phyloP scores from a whole-genome alignment of 257 asterid genomes.

The Henckelia pumila region DNA sequence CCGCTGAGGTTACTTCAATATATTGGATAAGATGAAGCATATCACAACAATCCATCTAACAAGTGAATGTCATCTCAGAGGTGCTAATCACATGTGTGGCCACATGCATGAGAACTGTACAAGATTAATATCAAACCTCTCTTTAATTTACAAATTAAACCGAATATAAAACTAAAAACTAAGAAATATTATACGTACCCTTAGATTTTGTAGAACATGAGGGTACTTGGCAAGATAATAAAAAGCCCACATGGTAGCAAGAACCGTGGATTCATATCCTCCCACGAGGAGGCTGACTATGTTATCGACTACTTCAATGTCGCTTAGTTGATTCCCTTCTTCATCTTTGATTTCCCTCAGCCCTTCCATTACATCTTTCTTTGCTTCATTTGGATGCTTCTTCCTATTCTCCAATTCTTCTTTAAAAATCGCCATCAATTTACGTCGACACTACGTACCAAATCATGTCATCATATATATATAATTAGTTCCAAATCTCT shows the following conservation, averaged over 20 bases:
- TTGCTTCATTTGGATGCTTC: conserved; percentile 1
- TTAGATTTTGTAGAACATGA: conserved; percentile 36
- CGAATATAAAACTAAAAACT: no score
- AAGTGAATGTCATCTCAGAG: no score
- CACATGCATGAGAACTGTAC: no score
- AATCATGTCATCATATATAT: neutral
- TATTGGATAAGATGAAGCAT: no score
- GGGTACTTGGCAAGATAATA: conserved; percentile 45
- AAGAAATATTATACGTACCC: conserved; percentile 23
- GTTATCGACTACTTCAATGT: conserved; percentile 47
- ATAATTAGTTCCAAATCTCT: neutral
- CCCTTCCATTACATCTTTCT: conserved; percentile 44
- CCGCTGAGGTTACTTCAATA: no score
- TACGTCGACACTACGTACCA: conserved; percentile 58
- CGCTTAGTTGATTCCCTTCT: conserved; percentile 31
- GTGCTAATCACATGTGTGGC: no score
- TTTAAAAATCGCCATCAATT: conserved; percentile 36
- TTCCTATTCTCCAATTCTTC: conserved; percentile 28
- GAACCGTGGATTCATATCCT: conserved; percentile 43
- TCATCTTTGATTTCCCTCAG: conserved; percentile 20
- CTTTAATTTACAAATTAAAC: no score
- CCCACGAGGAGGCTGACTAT: conserved; percentile 39
- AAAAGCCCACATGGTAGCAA: conserved; percentile 45
- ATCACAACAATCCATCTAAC: no score
- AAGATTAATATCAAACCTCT: no score